Evolutionary conservation across 1,139 yeast species (phyloP).

Genomic region (Candida dubliniensis): DNA sequence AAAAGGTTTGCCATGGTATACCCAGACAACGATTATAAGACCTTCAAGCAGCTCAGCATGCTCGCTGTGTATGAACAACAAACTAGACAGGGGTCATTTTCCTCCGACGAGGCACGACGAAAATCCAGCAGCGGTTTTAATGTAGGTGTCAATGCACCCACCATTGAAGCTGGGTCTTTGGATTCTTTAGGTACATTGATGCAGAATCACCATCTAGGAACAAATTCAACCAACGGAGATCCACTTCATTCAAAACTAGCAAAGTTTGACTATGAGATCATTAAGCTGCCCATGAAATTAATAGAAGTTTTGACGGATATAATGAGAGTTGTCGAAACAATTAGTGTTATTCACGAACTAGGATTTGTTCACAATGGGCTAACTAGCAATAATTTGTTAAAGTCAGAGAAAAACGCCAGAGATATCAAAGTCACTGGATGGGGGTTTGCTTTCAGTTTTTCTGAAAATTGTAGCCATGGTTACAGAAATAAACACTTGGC

Average conservation of each 20-base stretch:
- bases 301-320: conserved; percentile 35
- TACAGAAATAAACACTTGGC: conserved; percentile 30
- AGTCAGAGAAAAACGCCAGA: conserved; percentile 22
- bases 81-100: conserved; percentile 6
- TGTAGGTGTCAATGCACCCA: conserved; percentile 5
- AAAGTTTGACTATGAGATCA: conserved; percentile 15
- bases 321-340: conserved; percentile 33
- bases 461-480: conserved; percentile 43
- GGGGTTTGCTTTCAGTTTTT: conserved; percentile 50
- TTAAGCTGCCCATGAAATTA: conserved; percentile 24
- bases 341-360: conserved; percentile 40
- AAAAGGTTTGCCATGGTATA: conserved; percentile 30
- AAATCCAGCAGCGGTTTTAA: conserved; percentile 5
- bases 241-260: conserved; percentile 9
- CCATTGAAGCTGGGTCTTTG: conserved; percentile 4
- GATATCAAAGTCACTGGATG: conserved; percentile 48
- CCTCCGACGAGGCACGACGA: conserved; percentile 7
- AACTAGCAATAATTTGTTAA: conserved; percentile 38
- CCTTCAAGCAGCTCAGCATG: conserved; percentile 17
- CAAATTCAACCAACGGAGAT: conserved; percentile 6
- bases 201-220: neutral
- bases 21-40: conserved; percentile 23
- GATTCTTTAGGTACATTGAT: neutral
- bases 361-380: conserved; percentile 55
- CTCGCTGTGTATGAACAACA: neutral